Evolutionary conservation across 805 yeast genomes (phyloP).

Genomic region (Tetrapisispora phaffii): DNA sequence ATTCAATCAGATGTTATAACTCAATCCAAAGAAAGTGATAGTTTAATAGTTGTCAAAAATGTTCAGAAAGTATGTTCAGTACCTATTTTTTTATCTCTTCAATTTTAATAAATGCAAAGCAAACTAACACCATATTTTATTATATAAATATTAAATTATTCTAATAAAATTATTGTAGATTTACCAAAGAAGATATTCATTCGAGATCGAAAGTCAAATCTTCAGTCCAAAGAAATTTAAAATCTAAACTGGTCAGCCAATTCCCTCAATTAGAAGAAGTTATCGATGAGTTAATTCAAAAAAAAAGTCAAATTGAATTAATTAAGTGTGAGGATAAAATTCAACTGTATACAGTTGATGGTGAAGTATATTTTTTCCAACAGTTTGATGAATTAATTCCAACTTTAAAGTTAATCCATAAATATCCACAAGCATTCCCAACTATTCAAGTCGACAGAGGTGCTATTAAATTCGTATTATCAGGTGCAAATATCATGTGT

Average conservation of each 20-base stretch:
- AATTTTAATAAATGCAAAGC: not conserved
- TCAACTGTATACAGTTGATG: conserved; percentile 63
- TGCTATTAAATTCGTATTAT: conserved; percentile 88
- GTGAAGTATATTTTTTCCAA: conserved; percentile 68
- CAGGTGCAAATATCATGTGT: conserved; percentile 96
- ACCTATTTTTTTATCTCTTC: not conserved
- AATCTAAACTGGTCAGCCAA: conserved; percentile 59
- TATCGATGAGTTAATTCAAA: conserved; percentile 77
- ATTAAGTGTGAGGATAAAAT: conserved; percentile 87
- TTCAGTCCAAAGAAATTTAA: conserved; percentile 86
- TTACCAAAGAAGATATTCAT: conserved; percentile 78
- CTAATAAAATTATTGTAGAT: conserved; percentile 31
- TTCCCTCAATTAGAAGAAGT: conserved; percentile 66
- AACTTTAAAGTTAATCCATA: conserved; percentile 62
- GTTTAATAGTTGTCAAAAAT: not conserved
- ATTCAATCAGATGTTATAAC: no score
- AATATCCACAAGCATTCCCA: conserved; percentile 77
- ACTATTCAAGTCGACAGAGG: conserved; percentile 88
- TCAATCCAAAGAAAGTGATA: no score
- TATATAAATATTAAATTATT: not conserved
- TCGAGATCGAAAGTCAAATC: conserved; percentile 87
- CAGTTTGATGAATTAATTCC: conserved; percentile 76
- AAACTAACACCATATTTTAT: not conserved
- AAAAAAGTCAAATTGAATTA: conserved; percentile 70
- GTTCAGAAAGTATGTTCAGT: not conserved